These are phyloP conservation scores for Agrocybe praecox DNA, from an alignment of 768 basidiomycete genomes.

Conservation along the genomic window DNA sequence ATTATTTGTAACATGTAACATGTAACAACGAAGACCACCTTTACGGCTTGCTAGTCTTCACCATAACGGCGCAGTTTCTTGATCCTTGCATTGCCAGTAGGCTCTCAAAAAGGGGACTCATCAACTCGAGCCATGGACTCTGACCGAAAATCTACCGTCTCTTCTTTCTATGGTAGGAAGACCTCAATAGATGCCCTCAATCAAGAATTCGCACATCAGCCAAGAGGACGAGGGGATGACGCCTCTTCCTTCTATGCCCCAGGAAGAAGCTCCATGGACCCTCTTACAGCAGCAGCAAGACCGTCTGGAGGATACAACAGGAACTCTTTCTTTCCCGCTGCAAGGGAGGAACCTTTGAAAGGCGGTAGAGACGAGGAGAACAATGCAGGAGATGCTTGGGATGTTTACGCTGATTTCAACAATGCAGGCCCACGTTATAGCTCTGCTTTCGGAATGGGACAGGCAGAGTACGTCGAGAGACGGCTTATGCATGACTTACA, in stretches of 20 bases:
- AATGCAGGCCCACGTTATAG: constrained; percentile 82
- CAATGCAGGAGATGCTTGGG: constrained; percentile 57
- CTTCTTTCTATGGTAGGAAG: constrained; percentile 76
- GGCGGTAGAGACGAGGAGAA: constrained; percentile 74
- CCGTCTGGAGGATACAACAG: constrained; percentile 74
- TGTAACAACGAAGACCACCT: too few species aligned
- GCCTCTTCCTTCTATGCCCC: constrained; percentile 71
- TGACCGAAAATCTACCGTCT: constrained; percentile 78
- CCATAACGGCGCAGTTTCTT: background rate
- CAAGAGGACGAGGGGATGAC: constrained; percentile 46
- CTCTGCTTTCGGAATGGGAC: constrained; percentile 46
- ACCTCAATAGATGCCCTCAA: constrained; percentile 65
- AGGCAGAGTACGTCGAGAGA: constrained; percentile 14
- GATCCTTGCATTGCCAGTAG: constrained; percentile 3
- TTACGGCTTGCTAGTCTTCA: constrained; percentile 4
- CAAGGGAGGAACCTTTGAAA: constrained; percentile 76
- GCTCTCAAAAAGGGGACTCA: background rate
- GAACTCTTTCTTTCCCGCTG: constrained; percentile 66
- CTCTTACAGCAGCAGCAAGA: constrained; percentile 39
- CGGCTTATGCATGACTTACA: background rate
- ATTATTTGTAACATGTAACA: background rate
- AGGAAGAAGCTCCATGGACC: constrained; percentile 50
- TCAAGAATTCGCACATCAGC: constrained; percentile 32
- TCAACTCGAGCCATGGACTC: constrained; percentile 55
- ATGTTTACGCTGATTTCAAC: constrained; percentile 90